Evolutionary conservation across 139 green algal genomes (phyloP), one percentile per base, ranked within the genome.

Genomic region (Spirogloea muscicola): DNA sequence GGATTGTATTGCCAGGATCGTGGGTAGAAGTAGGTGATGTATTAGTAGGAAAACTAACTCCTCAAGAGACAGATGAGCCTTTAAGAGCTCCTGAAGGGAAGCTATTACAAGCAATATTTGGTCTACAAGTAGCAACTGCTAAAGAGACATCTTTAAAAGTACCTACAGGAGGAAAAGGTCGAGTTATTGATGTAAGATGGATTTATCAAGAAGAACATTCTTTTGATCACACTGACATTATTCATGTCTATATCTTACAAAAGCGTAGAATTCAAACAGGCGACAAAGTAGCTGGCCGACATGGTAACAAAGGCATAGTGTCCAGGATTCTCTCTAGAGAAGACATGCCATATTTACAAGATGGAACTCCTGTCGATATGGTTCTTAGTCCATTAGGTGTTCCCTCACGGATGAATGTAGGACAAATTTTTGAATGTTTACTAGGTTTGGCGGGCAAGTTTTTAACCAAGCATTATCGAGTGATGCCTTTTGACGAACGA

Each of bases 11-110:
- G 74, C 44, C 88, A 72, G 86, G 86, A 57, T 81, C 71, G 64
- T 87, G 70, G 70, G 79, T 91, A 57, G 51, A 88, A 84, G 62
- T 84, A 74, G 86, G 86, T 42, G 85, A 92, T 86, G 85, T 90
- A 83, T 79, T 92, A 75, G 72, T 92, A 68, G 86, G 86, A 64
- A 92, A 92, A 84, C 61, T 89, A 39, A 87, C 75, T 48, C 85
- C 85, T 51, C 67, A 85, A 55, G 51, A 61, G 58, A 29, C 37
- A 60, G 6, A 74, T 55, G 69, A 81, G 73, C 84, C 85, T 81
- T 38, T 43, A 49, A 39, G 76, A 36, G 81, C 81, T 72, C 81
- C 82, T 59, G 81, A 90, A 82, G 76, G 87, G 84, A 85, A 84
- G 80, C 78, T 91, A 71, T 68, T 87, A 72, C 83, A 84, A 72